Evolutionary conservation across 1,284 basidiomycete genomes (phyloP), one percentile per base, ranked within the genome.

Genomic region (Coniophora puteana): DNA sequence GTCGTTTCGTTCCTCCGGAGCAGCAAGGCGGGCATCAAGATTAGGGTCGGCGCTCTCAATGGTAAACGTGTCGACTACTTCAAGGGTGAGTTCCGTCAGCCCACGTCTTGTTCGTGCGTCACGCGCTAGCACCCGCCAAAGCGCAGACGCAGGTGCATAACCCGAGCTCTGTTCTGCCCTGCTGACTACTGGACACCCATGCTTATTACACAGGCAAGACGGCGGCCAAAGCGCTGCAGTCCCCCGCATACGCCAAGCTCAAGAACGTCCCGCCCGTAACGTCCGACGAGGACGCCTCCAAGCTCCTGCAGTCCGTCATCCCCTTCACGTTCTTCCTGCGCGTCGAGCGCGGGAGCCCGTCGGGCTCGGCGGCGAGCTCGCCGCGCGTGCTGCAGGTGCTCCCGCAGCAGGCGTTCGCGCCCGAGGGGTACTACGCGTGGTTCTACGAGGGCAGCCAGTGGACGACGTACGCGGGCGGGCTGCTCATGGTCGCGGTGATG

Each of bases 21-120:
- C 51, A 84, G 86, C 51, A 85, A 82, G 57, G 76, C 92, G 21
- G 91, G 91, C 11, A 83, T 96, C 57, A 97, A 97, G 72, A 81
- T 86, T 43, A 78, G 90, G 49, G 83, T 89, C 4, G 95, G 95
- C 27, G 84, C 93, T 6, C 69, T 98, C 57, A 92, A 92, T 54
- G 96, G 95, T 27, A 97, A 96, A 65, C 84, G 95, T 35, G 75
- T 94, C 43, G 95, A 98, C 65, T 98, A 98, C 69, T 99, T 99
- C 74, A 98, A 95, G 73, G 95, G 93, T 69, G 4, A 22, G 28
- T 21, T 38, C 40, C 14, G 17, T 2, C 11, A 27, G 22, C 12
- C 28, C 8, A 6, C 41, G 25, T 33, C 14, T 30, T 25, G 4
- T 38, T 26, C 22, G 37, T 5, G 21, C 18, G 11, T 28, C 27